Conservation (phyloP, 106 monocot species). For the Ottelia alismoides region DNA sequence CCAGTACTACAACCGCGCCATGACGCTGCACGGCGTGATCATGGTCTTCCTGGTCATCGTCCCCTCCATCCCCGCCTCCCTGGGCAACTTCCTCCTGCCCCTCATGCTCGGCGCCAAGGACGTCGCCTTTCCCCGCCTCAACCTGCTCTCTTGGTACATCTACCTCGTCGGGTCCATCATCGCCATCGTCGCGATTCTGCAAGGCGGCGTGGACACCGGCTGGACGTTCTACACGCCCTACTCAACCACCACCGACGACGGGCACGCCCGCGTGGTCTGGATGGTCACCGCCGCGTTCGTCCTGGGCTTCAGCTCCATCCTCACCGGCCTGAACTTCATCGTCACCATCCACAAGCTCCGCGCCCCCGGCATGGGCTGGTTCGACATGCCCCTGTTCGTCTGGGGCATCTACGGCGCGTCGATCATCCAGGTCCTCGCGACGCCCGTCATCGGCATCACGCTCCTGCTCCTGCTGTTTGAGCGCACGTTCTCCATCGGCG, state of each 20-base stretch:
- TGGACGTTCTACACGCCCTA: neutral
- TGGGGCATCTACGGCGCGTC: neutral
- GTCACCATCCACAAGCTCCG: neutral
- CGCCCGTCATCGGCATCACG: neutral
- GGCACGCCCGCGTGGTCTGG: neutral
- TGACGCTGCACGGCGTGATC: no score
- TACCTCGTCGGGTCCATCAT: neutral
- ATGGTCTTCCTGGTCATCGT: no score
- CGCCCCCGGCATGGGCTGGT: neutral
- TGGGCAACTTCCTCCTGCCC: no score
- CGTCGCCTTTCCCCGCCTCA: neutral
- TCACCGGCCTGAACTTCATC: neutral
- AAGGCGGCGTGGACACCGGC: no score
- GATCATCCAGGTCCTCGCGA: neutral
- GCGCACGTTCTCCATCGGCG: no score
- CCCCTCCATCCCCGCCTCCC: no score
- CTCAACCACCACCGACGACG: neutral
- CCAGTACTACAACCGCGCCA: no score
- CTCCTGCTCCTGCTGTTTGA: no score
- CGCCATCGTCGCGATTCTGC: neutral
- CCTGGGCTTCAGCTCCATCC: neutral
- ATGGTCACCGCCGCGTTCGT: neutral
- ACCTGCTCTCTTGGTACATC: neutral
- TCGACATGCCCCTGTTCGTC: neutral
- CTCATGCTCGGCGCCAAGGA: no score